Percentiles rank a stretch among this genome's conserved stretches.
These are phyloP conservation scores for Fusarium stilboides DNA, from an alignment of 2,329 filamentous ascomycete genomes.

Conservation along the genomic window DNA sequence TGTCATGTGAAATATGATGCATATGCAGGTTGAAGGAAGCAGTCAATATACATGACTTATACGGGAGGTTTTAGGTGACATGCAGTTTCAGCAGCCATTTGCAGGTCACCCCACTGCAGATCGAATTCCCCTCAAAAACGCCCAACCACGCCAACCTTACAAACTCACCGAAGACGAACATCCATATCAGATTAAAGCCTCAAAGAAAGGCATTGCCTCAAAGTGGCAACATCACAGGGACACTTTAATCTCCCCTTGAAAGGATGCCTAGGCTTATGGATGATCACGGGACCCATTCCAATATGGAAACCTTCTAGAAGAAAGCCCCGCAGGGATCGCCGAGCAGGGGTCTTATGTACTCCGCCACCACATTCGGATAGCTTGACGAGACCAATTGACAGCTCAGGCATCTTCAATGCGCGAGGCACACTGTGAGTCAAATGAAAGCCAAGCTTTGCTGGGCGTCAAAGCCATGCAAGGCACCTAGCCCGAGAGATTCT, in stretches of 20 bases:
- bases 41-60: neutral
- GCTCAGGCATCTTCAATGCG: neutral
- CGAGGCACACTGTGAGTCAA: conserved; percentile 23
- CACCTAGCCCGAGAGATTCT: conserved; percentile 8
- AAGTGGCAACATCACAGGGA: conserved; percentile 11
- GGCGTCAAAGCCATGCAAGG: conserved; percentile 4
- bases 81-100: neutral
- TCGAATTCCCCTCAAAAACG: conserved; percentile 7
- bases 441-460: neutral
- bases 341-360: conserved; percentile 9
- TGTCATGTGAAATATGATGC: neutral
- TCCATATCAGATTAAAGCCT: neutral
- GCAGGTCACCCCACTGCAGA: conserved; percentile 16
- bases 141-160: neutral
- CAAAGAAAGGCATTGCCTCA: neutral
- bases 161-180: neutral
- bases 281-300: conserved; percentile 26
- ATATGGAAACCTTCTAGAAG: conserved; percentile 36
- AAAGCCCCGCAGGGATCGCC: conserved; percentile 1
- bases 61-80: neutral
- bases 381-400: neutral
- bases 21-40: neutral
- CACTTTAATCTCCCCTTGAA: neutral
- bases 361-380: conserved; percentile 22
- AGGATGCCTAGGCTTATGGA: neutral